Conservation (phyloP, 148 eudicot genomes). For the Arbutus unedo region DNA sequence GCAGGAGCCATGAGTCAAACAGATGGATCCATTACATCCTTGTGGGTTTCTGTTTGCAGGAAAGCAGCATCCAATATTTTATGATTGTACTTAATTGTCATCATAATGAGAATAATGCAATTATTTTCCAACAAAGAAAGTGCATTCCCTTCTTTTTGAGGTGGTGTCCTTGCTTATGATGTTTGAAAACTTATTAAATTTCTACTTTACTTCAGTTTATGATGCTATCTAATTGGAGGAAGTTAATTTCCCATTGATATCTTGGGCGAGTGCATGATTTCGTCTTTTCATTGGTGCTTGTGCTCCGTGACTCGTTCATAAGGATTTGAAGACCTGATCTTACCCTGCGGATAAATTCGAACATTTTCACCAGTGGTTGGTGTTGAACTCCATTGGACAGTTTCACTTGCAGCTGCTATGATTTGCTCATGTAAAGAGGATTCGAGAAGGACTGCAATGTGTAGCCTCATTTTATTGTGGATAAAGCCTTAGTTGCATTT, state of each 20-base stretch:
- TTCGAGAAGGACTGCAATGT: background rate
- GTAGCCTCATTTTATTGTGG: background rate
- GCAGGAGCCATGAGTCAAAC: background rate
- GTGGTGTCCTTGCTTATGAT: slow-evolving; percentile 4
- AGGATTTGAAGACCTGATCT: background rate
- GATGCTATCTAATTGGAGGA: background rate
- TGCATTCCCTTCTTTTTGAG: slow-evolving; percentile 1
- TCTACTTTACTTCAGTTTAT: background rate
- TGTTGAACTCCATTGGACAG: slow-evolving; percentile 1
- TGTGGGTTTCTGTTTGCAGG: background rate
- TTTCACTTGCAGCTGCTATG: background rate
- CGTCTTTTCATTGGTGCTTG: slow-evolving; percentile 5
- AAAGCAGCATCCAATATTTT: background rate
- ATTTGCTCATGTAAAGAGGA: slow-evolving; percentile 7
- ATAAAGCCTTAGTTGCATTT: background rate
- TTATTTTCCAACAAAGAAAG: background rate
- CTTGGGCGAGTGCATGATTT: slow-evolving; percentile 7
- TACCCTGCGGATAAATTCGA: background rate
- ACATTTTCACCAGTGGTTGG: background rate
- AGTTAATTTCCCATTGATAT: background rate
- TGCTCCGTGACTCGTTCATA: background rate
- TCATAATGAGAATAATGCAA: background rate
- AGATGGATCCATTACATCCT: background rate
- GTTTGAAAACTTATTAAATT: background rate
- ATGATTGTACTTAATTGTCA: background rate